Evolutionary conservation across 2,329 filamentous ascomycete genomes (phyloP).

Genomic region (Arthrobotrys sphaeroides): DNA sequence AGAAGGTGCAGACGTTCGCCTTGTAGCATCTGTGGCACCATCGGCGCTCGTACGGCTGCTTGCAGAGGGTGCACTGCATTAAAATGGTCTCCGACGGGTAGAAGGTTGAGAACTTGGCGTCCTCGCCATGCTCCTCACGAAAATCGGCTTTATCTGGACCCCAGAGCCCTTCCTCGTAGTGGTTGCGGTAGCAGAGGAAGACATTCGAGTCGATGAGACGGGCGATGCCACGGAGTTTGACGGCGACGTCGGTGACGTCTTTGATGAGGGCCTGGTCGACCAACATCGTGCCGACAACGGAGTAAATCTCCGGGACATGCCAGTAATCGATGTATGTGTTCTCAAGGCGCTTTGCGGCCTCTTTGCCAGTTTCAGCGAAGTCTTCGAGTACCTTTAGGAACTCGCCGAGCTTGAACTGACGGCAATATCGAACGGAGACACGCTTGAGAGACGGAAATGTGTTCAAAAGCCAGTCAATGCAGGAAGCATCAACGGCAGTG

Average conservation of each 20-base stretch:
- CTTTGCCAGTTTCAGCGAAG: neutral
- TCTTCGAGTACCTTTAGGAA: slow-evolving; percentile 7
- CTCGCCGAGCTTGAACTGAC: slow-evolving; percentile 3
- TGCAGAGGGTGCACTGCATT: slow-evolving; percentile 19
- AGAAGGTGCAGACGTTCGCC: slow-evolving; percentile 31
- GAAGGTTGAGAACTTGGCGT: neutral
- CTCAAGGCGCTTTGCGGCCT: neutral
- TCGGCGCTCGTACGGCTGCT: slow-evolving; percentile 4
- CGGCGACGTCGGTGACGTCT: slow-evolving; percentile 2
- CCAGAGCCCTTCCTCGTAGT: slow-evolving; percentile 11
- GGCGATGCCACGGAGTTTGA: slow-evolving; percentile 26
- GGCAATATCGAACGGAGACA: slow-evolving; percentile 38
- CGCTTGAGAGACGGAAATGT: neutral
- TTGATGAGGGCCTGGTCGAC: slow-evolving; percentile 11
- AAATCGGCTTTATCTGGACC: neutral
- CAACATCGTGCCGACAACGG: slow-evolving; percentile 14
- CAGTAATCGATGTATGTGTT: slow-evolving; percentile 36
- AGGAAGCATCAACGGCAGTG: slow-evolving; percentile 2
- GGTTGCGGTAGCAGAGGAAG: slow-evolving; percentile 42
- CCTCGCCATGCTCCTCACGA: neutral
- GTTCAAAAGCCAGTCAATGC: slow-evolving; percentile 13
- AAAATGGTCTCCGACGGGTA: slow-evolving; percentile 24
- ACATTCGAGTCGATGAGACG: slow-evolving; percentile 32
- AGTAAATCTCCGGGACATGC: slow-evolving; percentile 29
- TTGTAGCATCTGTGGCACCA: slow-evolving; percentile 30